Conservation (phyloP, 2,329 filamentous ascomycete species). For the Fusarium sambucinum region DNA sequence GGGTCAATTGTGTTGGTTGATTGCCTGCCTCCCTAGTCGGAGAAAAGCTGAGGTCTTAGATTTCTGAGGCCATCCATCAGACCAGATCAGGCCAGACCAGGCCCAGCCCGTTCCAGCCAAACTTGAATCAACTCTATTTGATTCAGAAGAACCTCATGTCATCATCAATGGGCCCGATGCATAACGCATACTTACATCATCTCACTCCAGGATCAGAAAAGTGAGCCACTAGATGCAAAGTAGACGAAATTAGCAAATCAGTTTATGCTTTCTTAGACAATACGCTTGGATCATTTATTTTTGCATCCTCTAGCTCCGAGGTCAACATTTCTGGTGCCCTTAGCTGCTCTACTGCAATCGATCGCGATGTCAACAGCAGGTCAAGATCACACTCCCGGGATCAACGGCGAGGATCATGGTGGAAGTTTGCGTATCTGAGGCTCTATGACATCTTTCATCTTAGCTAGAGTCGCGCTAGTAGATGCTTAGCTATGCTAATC, state of each 20-base stretch:
- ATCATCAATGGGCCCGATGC: background rate
- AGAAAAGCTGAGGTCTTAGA: background rate
- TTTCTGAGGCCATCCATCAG: conserved; percentile 6
- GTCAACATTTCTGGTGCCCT: background rate
- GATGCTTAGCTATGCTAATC: conserved; percentile 21
- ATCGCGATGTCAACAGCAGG: background rate
- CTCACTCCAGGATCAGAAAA: background rate
- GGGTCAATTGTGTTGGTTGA: background rate
- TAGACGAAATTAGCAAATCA: background rate
- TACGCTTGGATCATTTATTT: background rate
- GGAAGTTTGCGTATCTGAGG: conserved; percentile 26
- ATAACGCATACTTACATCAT: conserved; percentile 18
- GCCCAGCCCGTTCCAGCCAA: background rate
- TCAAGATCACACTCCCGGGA: conserved; percentile 11
- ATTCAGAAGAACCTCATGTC: background rate
- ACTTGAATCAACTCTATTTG: conserved; percentile 1
- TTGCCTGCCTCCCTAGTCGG: background rate
- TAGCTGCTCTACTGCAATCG: background rate
- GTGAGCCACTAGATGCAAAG: background rate
- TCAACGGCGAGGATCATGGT: conserved; percentile 36
- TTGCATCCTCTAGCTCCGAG: background rate
- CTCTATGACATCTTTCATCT: conserved; percentile 31
- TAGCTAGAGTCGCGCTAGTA: conserved; percentile 21
- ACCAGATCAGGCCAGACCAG: conserved; percentile 5
- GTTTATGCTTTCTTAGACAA: background rate